Conservation (phyloP, 345 rosid genomes). For the Leavenworthia alabamica region DNA sequence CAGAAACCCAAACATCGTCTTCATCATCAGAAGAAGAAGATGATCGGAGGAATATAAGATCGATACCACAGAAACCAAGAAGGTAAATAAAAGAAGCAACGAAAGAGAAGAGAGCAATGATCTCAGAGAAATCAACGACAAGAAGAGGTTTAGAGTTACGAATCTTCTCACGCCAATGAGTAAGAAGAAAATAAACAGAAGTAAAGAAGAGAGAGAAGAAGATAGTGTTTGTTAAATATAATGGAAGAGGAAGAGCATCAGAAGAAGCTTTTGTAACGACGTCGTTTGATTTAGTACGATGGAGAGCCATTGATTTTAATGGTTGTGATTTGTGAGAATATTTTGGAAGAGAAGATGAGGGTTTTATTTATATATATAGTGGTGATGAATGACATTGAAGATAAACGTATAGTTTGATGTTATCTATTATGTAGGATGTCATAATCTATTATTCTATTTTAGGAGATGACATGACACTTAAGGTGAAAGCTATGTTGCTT, state of each 20-base stretch:
- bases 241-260: constrained; percentile 43
- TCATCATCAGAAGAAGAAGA: no score
- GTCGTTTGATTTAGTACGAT: constrained; percentile 18
- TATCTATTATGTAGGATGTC: not conserved
- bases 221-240: constrained; percentile 38
- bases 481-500: not conserved
- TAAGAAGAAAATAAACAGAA: constrained; percentile 46
- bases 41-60: constrained; percentile 18
- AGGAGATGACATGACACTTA: not conserved
- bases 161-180: constrained; percentile 45
- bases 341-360: not conserved
- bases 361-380: not conserved
- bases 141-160: constrained; percentile 34
- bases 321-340: not conserved
- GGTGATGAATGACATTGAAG: not conserved
- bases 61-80: constrained; percentile 35
- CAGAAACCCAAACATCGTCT: constrained; percentile 44
- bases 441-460: not conserved
- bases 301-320: constrained; percentile 14
- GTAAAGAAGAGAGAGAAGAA: constrained; percentile 50
- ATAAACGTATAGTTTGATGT: not conserved
- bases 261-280: constrained; percentile 32
- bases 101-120: constrained; percentile 31
- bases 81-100: constrained; percentile 31
- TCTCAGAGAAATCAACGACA: constrained; percentile 35